phyloP scores from a whole-genome alignment of 2,329 filamentous ascomycete genomes.

The Aureobasidium sp. region DNA sequence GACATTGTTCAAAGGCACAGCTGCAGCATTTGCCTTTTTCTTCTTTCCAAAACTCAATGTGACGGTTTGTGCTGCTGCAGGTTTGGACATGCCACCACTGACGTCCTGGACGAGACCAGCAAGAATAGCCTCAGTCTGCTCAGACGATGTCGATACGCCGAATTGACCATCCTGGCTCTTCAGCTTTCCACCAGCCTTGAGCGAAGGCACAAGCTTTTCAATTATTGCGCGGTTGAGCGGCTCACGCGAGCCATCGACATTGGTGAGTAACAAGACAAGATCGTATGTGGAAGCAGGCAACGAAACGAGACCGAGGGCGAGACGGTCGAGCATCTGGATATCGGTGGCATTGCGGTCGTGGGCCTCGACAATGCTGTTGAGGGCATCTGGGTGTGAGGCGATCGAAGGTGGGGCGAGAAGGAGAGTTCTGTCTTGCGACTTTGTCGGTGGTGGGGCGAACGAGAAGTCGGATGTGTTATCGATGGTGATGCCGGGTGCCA shows the following conservation, averaged over 20 bases:
- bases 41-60: conserved; percentile 51
- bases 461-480: conserved; percentile 30
- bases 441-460: conserved; percentile 18
- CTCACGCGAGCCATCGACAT: conserved; percentile 56
- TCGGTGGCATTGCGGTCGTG: conserved; percentile 73
- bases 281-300: conserved; percentile 75
- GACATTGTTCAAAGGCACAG: conserved; percentile 26
- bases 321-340: conserved; percentile 94
- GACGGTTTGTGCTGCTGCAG: conserved; percentile 24
- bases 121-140: conserved; percentile 69
- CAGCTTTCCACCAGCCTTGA: conserved; percentile 61
- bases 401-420: conserved; percentile 87
- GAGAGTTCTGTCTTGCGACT: conserved; percentile 52
- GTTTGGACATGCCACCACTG: conserved; percentile 61
- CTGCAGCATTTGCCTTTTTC: conserved; percentile 41
- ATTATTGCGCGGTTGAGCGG: conserved; percentile 65
- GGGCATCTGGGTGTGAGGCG: conserved; percentile 70
- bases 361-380: conserved; percentile 60
- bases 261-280: conserved; percentile 72
- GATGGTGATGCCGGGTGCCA: conserved; percentile 32
- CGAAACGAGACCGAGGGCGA: conserved; percentile 69
- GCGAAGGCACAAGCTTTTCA: conserved; percentile 56
- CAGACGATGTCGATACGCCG: conserved; percentile 33
- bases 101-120: conserved; percentile 61
- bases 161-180: conserved; percentile 60